Conservation (phyloP, 208 protist genomes). For the Acanthamoeba healyi region DNA sequence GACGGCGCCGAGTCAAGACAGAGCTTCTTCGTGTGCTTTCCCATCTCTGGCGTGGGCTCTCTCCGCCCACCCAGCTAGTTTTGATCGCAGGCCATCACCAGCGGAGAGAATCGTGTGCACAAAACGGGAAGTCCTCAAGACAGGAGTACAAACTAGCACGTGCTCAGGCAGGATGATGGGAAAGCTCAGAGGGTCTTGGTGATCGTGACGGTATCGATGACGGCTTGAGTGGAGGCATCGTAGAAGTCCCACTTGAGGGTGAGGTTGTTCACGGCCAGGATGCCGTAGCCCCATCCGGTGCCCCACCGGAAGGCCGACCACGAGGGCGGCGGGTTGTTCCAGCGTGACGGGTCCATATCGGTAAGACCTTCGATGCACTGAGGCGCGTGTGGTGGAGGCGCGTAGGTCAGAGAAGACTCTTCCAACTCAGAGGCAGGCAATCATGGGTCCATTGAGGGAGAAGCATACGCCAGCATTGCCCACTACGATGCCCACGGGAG, state of each 20-base stretch:
- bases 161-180: no score
- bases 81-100: no score
- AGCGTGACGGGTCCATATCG: neutral
- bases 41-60: conserved; percentile 35
- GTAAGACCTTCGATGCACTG: conserved; percentile 12
- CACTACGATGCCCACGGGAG: conserved; percentile 5
- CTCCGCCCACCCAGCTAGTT: neutral
- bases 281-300: conserved; percentile 31
- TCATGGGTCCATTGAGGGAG: neutral
- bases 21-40: conserved; percentile 31
- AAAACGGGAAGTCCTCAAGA: no score
- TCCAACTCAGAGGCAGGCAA: neutral
- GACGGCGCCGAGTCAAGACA: neutral
- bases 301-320: conserved; percentile 47
- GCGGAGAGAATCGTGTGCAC: no score
- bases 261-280: conserved; percentile 4
- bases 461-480: conserved; percentile 64
- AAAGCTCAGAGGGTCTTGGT: conserved; percentile 11
- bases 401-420: neutral
- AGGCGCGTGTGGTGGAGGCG: neutral
- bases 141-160: no score
- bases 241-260: conserved; percentile 53
- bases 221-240: neutral
- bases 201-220: conserved; percentile 5
- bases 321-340: neutral